Conservation (phyloP, 495 filamentous ascomycete genomes). For the Rostrohypoxylon terebratum region DNA sequence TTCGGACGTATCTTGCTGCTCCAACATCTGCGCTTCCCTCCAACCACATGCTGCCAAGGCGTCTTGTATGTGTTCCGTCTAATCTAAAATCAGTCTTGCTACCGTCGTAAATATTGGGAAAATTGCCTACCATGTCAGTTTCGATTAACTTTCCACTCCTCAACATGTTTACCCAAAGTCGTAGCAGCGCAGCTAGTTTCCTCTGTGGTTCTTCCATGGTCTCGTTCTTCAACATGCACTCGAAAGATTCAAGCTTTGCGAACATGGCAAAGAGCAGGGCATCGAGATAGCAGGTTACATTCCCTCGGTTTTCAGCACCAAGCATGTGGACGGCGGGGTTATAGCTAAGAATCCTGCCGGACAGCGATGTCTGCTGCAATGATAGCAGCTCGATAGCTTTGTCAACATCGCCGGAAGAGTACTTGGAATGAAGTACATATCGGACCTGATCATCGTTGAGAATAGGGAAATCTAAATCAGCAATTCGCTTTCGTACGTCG, state of each 20-base stretch:
- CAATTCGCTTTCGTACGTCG: slow-evolving; percentile 63
- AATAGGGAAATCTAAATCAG: slow-evolving; percentile 62
- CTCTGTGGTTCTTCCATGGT: slow-evolving; percentile 75
- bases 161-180: slow-evolving; percentile 94
- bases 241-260: slow-evolving; percentile 86
- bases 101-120: neutral
- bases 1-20: slow-evolving; percentile 94
- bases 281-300: slow-evolving; percentile 92
- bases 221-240: slow-evolving; percentile 78
- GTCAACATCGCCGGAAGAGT: slow-evolving; percentile 75
- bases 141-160: slow-evolving; percentile 86
- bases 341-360: slow-evolving; percentile 81
- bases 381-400: slow-evolving; percentile 80
- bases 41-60: slow-evolving; percentile 90
- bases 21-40: slow-evolving; percentile 78
- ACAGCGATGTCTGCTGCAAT: slow-evolving; percentile 80
- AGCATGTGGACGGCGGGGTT: slow-evolving; percentile 75
- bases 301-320: slow-evolving; percentile 86
- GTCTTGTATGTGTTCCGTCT: slow-evolving; percentile 87
- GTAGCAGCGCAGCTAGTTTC: slow-evolving; percentile 76
- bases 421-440: slow-evolving; percentile 74
- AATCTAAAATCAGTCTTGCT: slow-evolving; percentile 50
- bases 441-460: slow-evolving; percentile 72
- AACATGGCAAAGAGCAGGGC: slow-evolving; percentile 98
- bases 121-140: slow-evolving; percentile 77